A percentile compares a stretch with the other conserved stretches of the same genome.
Evolutionary conservation across 495 filamentous ascomycete genomes (phyloP).

Genomic region (Xylaria intraflava): DNA sequence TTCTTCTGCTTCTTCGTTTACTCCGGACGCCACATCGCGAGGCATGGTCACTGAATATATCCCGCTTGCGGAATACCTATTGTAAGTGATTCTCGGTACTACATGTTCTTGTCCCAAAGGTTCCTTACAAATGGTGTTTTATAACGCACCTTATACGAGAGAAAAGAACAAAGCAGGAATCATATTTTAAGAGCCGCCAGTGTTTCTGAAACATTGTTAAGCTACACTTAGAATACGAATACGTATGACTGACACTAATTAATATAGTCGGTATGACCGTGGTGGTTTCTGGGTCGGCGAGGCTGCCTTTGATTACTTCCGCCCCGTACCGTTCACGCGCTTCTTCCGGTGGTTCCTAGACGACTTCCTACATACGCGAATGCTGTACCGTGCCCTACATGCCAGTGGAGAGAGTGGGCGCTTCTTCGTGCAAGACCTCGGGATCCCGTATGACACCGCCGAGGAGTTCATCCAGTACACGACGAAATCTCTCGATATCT

Average conservation of each 20-base stretch:
- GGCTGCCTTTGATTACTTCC: conserved; percentile 50
- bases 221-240: neutral
- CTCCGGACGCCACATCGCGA: neutral
- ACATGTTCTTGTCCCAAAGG: neutral
- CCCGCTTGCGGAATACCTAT: conserved; percentile 49
- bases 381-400: conserved; percentile 57
- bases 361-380: conserved; percentile 57
- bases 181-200: too few relatives aligned
- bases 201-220: neutral
- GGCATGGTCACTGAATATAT: conserved; percentile 37
- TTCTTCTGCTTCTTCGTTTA: conserved; percentile 10
- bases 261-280: conserved; percentile 46
- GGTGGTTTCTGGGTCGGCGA: conserved; percentile 55
- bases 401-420: conserved; percentile 46
- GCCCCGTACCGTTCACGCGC: conserved; percentile 46
- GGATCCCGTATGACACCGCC: conserved; percentile 45
- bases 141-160: too few relatives aligned
- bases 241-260: neutral
- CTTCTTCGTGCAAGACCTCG: conserved; percentile 54
- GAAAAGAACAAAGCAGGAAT: neutral
- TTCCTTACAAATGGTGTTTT: too few relatives aligned
- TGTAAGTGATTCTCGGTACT: conserved; percentile 5
- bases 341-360: conserved; percentile 54
- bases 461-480: conserved; percentile 50
- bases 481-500: conserved; percentile 41